These are phyloP conservation scores for Buxus sempervirens DNA, from an alignment of 164 flowering plant species.

Conservation along the genomic window DNA sequence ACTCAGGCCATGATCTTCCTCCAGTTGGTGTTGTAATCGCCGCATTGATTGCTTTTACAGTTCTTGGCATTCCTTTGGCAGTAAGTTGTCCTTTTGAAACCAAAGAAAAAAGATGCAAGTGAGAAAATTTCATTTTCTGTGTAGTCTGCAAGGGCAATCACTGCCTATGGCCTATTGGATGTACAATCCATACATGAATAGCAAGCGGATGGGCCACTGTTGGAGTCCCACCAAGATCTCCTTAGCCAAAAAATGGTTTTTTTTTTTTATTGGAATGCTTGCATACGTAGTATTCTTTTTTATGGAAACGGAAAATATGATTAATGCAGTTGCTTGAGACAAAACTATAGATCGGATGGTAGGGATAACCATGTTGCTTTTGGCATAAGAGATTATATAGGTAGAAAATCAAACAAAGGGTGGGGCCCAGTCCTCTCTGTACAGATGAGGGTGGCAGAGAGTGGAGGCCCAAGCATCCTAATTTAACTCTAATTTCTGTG, in stretches of 20 bases:
- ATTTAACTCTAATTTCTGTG: background rate
- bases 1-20: conserved; percentile 37
- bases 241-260: background rate
- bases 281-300: background rate
- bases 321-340: background rate
- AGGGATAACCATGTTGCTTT: background rate
- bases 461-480: background rate
- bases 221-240: background rate
- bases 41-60: conserved; percentile 54
- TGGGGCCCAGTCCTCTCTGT: background rate
- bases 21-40: conserved; percentile 68
- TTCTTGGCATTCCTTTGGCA: conserved; percentile 91
- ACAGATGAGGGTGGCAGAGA: conserved; percentile 2
- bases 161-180: background rate
- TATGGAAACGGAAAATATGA: background rate
- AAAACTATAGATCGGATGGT: background rate
- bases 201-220: background rate
- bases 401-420: background rate
- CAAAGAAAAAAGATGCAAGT: background rate
- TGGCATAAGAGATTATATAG: background rate
- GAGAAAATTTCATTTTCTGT: background rate
- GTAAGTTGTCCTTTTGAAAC: conserved; percentile 46
- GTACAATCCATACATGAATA: background rate
- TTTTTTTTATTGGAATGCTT: background rate
- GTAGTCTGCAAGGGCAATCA: background rate